Evolutionary conservation across 495 filamentous ascomycete genomes (phyloP).

Genomic region (Penicillium mononematosum): DNA sequence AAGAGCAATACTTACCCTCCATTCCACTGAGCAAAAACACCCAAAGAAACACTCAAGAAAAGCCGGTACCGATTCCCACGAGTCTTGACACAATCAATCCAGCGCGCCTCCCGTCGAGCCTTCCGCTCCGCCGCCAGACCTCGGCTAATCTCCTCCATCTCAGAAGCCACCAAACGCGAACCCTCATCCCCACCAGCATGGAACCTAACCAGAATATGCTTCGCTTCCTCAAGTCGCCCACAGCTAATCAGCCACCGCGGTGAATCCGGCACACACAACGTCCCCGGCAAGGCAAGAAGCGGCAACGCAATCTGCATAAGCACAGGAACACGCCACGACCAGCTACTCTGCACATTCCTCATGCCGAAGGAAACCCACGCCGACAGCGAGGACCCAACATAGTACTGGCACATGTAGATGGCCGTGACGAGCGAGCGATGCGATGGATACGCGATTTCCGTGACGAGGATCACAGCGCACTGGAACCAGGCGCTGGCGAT

Average conservation of each 20-base stretch:
- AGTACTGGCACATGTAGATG: conserved; percentile 52
- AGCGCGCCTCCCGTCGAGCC: background rate
- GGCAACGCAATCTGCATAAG: conserved; percentile 60
- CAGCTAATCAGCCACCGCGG: conserved; percentile 37
- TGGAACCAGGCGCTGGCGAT: conserved; percentile 41
- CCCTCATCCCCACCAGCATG: conserved; percentile 47
- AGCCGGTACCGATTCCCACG: conserved; percentile 16
- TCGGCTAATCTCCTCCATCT: conserved; percentile 5
- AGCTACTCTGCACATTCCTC: conserved; percentile 29
- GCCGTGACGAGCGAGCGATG: conserved; percentile 59
- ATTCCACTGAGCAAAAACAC: conserved; percentile 16
- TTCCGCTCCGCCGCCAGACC: background rate
- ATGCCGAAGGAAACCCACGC: conserved; percentile 27
- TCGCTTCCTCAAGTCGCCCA: conserved; percentile 49
- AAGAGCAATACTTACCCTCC: background rate
- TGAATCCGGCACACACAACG: conserved; percentile 34
- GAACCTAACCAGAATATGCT: conserved; percentile 44
- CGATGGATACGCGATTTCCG: conserved; percentile 59
- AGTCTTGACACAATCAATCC: conserved; percentile 9
- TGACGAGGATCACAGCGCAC: conserved; percentile 55
- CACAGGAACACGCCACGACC: conserved; percentile 43
- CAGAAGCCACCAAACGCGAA: conserved; percentile 7
- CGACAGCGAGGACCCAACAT: conserved; percentile 45
- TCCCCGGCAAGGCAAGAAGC: conserved; percentile 32
- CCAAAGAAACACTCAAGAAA: conserved; percentile 14